A percentile compares a stretch with the other conserved stretches of the same genome.
Conservation (phyloP, 768 basidiomycete genomes). For the Suillus brevipes region DNA sequence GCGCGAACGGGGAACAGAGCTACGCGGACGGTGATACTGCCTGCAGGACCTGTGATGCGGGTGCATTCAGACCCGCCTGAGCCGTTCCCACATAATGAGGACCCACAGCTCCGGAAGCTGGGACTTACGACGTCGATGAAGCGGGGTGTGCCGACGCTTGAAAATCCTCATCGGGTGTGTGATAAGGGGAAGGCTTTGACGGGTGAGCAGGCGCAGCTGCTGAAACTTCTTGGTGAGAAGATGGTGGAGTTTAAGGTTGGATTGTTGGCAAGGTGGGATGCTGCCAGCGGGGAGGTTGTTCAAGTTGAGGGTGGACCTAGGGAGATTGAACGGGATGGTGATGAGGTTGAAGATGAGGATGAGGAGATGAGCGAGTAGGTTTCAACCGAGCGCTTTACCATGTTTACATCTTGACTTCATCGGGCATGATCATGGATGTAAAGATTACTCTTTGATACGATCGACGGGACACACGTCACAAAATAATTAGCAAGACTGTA, state of each 20-base stretch:
- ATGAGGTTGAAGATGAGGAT: constrained; percentile 40
- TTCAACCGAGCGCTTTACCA: background rate
- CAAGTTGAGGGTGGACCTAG: constrained; percentile 50
- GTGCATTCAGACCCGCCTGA: constrained; percentile 78
- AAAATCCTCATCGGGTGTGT: constrained; percentile 80
- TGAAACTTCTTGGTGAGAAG: constrained; percentile 88
- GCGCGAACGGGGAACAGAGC: constrained; percentile 87
- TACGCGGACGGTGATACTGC: constrained; percentile 69
- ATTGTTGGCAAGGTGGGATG: constrained; percentile 73
- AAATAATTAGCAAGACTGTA: too few species aligned
- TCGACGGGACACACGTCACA: too few species aligned
- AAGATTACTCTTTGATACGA: background rate
- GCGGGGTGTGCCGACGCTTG: constrained; percentile 84
- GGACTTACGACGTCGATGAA: constrained; percentile 85
- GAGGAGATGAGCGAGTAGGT: constrained; percentile 55
- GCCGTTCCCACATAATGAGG: constrained; percentile 96
- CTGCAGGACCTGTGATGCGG: constrained; percentile 83
- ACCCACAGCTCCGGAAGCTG: constrained; percentile 91
- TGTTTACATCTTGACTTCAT: background rate
- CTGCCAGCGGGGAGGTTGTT: constrained; percentile 61
- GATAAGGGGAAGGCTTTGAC: constrained; percentile 78
- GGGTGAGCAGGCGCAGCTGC: constrained; percentile 85
- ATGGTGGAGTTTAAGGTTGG: constrained; percentile 83
- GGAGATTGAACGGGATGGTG: constrained; percentile 32
- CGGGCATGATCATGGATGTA: background rate